A percentile compares a stretch with the other conserved stretches of the same genome.
Evolutionary conservation across 495 filamentous ascomycete genomes (phyloP).

Genomic region (Hypoxylon rickii): DNA sequence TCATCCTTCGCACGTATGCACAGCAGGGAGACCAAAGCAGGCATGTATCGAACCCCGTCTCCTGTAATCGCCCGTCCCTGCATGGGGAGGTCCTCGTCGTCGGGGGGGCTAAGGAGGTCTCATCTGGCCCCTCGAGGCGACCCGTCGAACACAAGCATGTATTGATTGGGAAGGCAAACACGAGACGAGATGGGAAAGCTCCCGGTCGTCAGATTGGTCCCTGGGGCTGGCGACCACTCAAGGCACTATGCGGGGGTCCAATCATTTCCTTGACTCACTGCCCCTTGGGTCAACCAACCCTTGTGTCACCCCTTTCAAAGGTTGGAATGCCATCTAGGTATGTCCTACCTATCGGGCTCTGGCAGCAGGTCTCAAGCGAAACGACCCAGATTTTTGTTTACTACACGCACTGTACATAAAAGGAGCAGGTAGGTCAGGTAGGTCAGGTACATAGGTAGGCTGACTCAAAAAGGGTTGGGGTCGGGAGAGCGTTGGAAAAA

Average conservation of each 20-base stretch:
- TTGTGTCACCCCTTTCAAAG: slow-evolving; percentile 10
- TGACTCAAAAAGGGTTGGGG: slow-evolving; percentile 3
- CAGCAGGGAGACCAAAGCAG: no score
- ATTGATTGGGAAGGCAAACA: slow-evolving; percentile 33
- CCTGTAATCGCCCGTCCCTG: slow-evolving; percentile 33
- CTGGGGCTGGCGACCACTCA: slow-evolving; percentile 10
- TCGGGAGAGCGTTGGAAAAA: no score
- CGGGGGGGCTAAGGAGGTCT: slow-evolving; percentile 1
- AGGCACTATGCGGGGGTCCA: slow-evolving; percentile 7
- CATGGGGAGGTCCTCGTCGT: slow-evolving; percentile 17
- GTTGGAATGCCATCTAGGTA: slow-evolving; percentile 6
- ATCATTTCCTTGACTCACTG: slow-evolving; percentile 6
- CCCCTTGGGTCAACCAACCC: not conserved
- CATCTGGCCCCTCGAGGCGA: not conserved
- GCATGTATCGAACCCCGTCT: slow-evolving; percentile 29
- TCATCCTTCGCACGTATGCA: slow-evolving; percentile 29
- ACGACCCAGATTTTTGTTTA: no score
- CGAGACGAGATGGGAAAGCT: slow-evolving; percentile 11
- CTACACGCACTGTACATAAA: no score
- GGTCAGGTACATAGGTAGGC: no score
- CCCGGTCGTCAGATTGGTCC: slow-evolving; percentile 14
- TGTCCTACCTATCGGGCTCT: slow-evolving; percentile 11
- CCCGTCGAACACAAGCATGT: not conserved
- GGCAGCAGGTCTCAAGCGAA: slow-evolving; percentile 1
- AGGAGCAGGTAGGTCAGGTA: no score